Evolutionary conservation across 2,329 filamentous ascomycete genomes (phyloP).

Genomic region (Aspergillus glaucus): DNA sequence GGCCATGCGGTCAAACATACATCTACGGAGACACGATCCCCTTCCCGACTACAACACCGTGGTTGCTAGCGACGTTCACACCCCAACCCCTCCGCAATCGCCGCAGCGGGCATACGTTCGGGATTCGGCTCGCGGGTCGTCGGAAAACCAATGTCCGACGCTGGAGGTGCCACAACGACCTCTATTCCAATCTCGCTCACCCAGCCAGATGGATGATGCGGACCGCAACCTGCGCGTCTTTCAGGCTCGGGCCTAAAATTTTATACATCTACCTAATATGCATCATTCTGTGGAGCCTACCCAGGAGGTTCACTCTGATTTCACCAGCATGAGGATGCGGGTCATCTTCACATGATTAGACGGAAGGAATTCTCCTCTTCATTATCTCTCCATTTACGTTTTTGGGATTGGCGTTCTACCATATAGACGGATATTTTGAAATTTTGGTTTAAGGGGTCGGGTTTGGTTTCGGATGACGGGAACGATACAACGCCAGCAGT

Average conservation of each 20-base stretch:
- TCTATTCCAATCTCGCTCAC: slow-evolving; percentile 17
- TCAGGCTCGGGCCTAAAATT: slow-evolving; percentile 31
- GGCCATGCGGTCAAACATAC: slow-evolving; percentile 60
- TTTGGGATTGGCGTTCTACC: slow-evolving; percentile 9
- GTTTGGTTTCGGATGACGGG: background rate
- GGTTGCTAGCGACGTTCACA: slow-evolving; percentile 21
- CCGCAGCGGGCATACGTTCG: slow-evolving; percentile 36
- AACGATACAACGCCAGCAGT: slow-evolving; percentile 4
- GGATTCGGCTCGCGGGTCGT: slow-evolving; percentile 29
- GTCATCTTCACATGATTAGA: slow-evolving; percentile 1
- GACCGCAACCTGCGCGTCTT: slow-evolving; percentile 35
- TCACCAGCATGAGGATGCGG: background rate
- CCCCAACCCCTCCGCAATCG: slow-evolving; percentile 24
- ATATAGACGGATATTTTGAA: slow-evolving; percentile 9
- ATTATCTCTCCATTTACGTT: background rate
- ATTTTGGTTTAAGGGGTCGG: background rate
- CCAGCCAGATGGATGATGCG: slow-evolving; percentile 28
- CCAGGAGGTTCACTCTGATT: background rate
- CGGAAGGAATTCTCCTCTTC: slow-evolving; percentile 2
- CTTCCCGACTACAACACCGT: slow-evolving; percentile 65
- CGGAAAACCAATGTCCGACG: slow-evolving; percentile 20
- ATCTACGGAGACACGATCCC: slow-evolving; percentile 39
- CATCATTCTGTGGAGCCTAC: background rate
- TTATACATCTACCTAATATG: too few relatives aligned
- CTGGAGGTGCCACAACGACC: slow-evolving; percentile 22